A percentile compares a stretch with the other conserved stretches of the same genome.
phyloP scores from a whole-genome alignment of 768 basidiomycete genomes.

The Boletus rubropictus region DNA sequence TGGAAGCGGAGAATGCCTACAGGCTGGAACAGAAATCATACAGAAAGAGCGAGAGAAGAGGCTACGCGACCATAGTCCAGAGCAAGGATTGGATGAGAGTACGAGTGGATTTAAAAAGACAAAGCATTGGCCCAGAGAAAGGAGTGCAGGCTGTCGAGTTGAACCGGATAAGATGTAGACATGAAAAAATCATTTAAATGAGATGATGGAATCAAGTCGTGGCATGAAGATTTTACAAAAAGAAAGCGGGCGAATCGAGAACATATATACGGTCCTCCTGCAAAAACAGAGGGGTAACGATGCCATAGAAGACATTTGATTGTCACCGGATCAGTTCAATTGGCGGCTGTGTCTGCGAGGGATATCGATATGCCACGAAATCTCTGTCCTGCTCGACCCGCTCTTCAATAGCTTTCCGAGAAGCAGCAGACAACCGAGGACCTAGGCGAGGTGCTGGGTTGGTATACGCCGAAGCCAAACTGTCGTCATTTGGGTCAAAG shows the following conservation, averaged over 20 bases:
- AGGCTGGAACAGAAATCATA: constrained; percentile 6
- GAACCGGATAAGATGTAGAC: constrained; percentile 14
- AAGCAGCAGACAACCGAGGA: constrained; percentile 56
- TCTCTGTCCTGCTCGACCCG: constrained; percentile 81
- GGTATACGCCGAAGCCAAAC: constrained; percentile 40
- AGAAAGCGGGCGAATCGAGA: constrained; percentile 7
- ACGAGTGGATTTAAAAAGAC: constrained; percentile 5
- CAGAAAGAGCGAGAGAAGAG: constrained; percentile 10
- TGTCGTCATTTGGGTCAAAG: constrained; percentile 48
- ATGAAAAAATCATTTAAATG: constrained; percentile 16
- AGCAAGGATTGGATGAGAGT: constrained; percentile 18
- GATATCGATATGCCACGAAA: constrained; percentile 84
- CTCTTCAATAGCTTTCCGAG: constrained; percentile 68
- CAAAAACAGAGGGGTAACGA: constrained; percentile 3
- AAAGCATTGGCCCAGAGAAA: constrained; percentile 25
- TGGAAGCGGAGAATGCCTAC: constrained; percentile 11
- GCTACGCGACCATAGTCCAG: constrained; percentile 27
- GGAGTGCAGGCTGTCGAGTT: constrained; percentile 17
- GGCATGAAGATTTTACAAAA: constrained; percentile 10
- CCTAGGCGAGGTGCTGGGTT: constrained; percentile 44
- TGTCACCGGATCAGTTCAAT: constrained; percentile 52
- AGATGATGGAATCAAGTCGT: constrained; percentile 14
- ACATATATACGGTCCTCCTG: constrained; percentile 6
- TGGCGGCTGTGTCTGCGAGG: constrained; percentile 62
- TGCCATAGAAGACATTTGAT: neutral